Conservation (phyloP, 2,329 filamentous ascomycete genomes). For the Fonsecaea multimorphosa region DNA sequence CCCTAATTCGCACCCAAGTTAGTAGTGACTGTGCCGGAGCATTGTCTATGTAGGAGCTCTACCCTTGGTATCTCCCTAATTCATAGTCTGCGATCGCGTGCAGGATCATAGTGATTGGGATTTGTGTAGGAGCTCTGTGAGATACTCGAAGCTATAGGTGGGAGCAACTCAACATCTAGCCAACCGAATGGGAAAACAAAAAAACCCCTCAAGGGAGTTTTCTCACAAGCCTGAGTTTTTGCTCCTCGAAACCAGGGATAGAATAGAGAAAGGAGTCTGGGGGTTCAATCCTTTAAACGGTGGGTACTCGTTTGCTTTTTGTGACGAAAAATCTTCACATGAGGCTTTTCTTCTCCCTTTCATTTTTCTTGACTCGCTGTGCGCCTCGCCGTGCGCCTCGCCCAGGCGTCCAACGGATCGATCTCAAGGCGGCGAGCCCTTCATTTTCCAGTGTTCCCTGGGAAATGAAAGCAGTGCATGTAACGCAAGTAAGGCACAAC, state of each 20-base stretch:
- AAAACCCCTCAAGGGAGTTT: background rate
- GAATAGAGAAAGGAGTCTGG: background rate
- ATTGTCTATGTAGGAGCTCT: background rate
- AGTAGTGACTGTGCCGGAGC: background rate
- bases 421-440: no score
- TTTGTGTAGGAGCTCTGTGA: background rate
- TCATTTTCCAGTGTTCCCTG: background rate
- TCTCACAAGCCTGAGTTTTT: conserved; percentile 7
- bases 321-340: background rate
- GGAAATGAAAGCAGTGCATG: background rate
- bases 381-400: no score
- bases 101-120: conserved; percentile 1
- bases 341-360: background rate
- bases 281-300: background rate
- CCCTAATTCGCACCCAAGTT: background rate
- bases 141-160: background rate
- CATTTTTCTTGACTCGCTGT: background rate
- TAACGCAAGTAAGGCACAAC: background rate
- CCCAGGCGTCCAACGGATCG: no score
- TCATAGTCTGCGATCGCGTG: background rate
- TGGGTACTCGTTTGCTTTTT: background rate
- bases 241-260: background rate
- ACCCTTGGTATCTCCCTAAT: background rate
- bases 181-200: conserved; percentile 2
- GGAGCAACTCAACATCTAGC: background rate